A percentile compares a stretch with the other conserved stretches of the same genome.
Conservation (phyloP, 441 rosid genomes). For the Bocquillonia castaneifolia region DNA sequence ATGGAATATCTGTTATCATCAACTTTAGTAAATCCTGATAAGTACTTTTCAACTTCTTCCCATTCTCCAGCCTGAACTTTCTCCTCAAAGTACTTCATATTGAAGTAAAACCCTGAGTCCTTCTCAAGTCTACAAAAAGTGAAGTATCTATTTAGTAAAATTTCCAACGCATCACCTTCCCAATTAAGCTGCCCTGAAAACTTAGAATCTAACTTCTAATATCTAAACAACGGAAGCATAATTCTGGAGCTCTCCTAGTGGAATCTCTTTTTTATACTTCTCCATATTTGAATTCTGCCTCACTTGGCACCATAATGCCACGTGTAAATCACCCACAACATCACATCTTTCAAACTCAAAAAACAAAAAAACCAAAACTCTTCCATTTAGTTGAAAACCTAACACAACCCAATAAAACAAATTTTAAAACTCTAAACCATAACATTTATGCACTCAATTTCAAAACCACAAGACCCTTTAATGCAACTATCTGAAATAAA, state of each 20-base stretch:
- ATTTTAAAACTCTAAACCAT: not conserved
- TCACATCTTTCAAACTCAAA: slow-evolving; percentile 1
- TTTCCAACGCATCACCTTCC: slow-evolving; percentile 9
- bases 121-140: slow-evolving; percentile 64
- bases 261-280: not conserved
- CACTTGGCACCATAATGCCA: not conserved
- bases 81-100: slow-evolving; percentile 82
- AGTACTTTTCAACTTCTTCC: slow-evolving; percentile 82
- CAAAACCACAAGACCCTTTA: no score
- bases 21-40: slow-evolving; percentile 79
- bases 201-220: not conserved
- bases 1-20: slow-evolving; percentile 86
- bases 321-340: not conserved
- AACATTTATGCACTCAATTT: not conserved
- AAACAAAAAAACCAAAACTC: not conserved
- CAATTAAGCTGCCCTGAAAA: not conserved
- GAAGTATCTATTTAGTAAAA: slow-evolving; percentile 1
- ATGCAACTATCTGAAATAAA: no score
- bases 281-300: not conserved
- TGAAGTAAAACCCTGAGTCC: slow-evolving; percentile 86
- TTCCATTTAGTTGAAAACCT: no score
- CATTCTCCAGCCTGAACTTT: slow-evolving; percentile 90
- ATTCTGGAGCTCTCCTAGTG: not conserved
- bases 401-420: not conserved
- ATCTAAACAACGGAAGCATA: slow-evolving; percentile 10